Evolutionary conservation across 2,329 filamentous ascomycete species (phyloP), one percentile per base, ranked within the genome.

Genomic region (Diaporthe sp.): DNA sequence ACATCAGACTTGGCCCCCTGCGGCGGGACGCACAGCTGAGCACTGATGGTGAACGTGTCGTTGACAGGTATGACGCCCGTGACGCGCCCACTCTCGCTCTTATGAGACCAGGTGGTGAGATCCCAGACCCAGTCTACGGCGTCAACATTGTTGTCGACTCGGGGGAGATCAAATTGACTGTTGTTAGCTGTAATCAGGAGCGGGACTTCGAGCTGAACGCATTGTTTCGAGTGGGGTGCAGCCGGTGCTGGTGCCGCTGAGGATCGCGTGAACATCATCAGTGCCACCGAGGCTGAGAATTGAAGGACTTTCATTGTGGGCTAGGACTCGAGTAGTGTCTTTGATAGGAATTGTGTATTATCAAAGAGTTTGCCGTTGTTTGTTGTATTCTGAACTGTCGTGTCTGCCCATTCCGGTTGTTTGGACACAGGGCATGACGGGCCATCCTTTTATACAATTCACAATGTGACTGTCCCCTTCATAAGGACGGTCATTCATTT

Each of bases 131-230:
- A 82, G 71, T 79, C 77, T n/a, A 78, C 76, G n/a, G 79, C 81
- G 15, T 82, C 78, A 49, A 79, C 78, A 67, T 78, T 80, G 77
- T 67, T 81, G 73, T 81, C 77, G 13, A 82, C 78, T 20, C 76
- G 76, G 53, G 79, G 80, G 47, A 78, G 74, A 53, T 77, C 68
- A 42, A 44, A 51, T 1, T 25, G 12, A 7, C 25, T 28, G 13
- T 67, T 75, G 25, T 60, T 72, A 20, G 73, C 58, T 2, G 17
- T 55, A 31, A 75, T 22, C 10, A 31, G n/a, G 6, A 72, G 22
- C 5, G 47, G 49, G 8, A 73, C 60, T 51, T 68, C 49, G 7
- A 61, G 44, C 22, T 68, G 39, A 5, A 67, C n/a, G 34, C 74
- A 78, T 49, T 75, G 25, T 34, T 63, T 75, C 10, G 34, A 25